A percentile compares a stretch with the other conserved stretches of the same genome.
Conservation (phyloP, 139 green algal genomes). For the Bryopsis sp. region DNA sequence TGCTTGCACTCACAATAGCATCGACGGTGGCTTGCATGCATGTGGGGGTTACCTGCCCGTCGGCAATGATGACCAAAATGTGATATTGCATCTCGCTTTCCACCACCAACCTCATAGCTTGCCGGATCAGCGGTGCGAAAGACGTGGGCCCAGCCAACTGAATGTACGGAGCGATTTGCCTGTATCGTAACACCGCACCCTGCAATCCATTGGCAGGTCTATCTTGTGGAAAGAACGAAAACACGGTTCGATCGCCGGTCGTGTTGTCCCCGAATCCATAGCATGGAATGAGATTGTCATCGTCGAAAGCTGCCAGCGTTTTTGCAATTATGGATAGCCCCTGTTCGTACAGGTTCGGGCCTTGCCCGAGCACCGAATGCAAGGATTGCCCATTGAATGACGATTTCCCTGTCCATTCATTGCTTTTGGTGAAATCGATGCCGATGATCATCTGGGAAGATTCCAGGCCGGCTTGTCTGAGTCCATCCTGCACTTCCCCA, state of each 20-base stretch:
- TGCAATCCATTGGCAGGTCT: conserved; percentile 37
- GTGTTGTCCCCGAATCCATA: conserved; percentile 58
- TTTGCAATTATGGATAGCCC: conserved; percentile 23
- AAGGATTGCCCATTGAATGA: too few relatives aligned
- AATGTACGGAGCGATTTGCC: conserved; percentile 30
- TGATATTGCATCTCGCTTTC: conserved; percentile 40
- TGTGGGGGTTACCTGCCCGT: conserved; percentile 33
- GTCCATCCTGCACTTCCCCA: background rate
- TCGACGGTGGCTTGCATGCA: conserved; percentile 29
- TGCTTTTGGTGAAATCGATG: conserved; percentile 60
- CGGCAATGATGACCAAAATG: conserved; percentile 52
- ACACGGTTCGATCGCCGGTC: conserved; percentile 26
- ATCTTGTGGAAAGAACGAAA: conserved; percentile 33
- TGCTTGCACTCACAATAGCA: conserved; percentile 43
- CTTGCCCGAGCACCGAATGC: too few relatives aligned
- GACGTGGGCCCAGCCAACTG: conserved; percentile 55
- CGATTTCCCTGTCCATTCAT: conserved; percentile 45
- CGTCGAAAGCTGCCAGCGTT: conserved; percentile 50
- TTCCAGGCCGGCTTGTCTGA: conserved; percentile 30
- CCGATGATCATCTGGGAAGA: conserved; percentile 50
- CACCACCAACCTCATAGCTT: conserved; percentile 44
- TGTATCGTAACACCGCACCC: conserved; percentile 7
- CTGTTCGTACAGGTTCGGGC: conserved; percentile 43
- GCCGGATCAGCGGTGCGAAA: conserved; percentile 60
- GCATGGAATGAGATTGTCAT: conserved; percentile 59